A percentile compares a stretch with the other conserved stretches of the same genome.
Evolutionary conservation across 148 eudicot species (phyloP).

Genomic region (Rhododendron ferrugineum): DNA sequence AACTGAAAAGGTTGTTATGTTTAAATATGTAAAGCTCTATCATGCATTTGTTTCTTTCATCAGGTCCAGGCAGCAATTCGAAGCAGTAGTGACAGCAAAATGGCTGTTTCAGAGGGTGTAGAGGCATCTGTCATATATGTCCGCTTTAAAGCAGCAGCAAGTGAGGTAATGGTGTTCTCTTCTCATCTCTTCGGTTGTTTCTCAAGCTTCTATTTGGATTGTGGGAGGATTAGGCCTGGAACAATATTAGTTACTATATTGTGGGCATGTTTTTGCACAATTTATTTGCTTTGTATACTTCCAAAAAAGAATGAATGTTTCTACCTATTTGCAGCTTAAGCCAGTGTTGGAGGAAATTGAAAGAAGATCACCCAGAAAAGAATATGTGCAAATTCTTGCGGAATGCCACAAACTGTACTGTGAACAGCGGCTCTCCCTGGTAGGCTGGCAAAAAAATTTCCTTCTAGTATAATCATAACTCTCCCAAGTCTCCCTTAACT

Average conservation of each 20-base stretch:
- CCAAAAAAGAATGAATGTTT: conserved; percentile 7
- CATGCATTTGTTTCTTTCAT: conserved; percentile 16
- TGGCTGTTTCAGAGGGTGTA: conserved; percentile 85
- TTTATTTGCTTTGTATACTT: neutral
- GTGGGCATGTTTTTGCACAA: neutral
- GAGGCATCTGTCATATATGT: conserved; percentile 95
- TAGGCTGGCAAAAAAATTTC: conserved; percentile 27
- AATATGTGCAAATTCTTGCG: conserved; percentile 75
- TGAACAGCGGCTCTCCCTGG: conserved; percentile 94
- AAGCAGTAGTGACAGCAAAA: conserved; percentile 55
- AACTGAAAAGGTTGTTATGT: neutral
- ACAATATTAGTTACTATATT: neutral
- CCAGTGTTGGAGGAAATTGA: conserved; percentile 93
- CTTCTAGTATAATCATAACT: neutral
- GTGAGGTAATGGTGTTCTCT: conserved; percentile 55
- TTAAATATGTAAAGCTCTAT: neutral
- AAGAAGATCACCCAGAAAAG: conserved; percentile 86
- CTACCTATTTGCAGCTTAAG: conserved; percentile 60
- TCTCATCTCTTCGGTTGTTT: conserved; percentile 8
- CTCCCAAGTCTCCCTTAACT: neutral
- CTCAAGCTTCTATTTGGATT: neutral
- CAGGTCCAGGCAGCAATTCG: conserved; percentile 78
- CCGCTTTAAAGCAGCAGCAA: conserved; percentile 96
- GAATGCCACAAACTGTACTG: conserved; percentile 97
- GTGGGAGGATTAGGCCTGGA: neutral